phyloP scores from a whole-genome alignment of 768 basidiomycete species.

The Exidia glandulosa region DNA sequence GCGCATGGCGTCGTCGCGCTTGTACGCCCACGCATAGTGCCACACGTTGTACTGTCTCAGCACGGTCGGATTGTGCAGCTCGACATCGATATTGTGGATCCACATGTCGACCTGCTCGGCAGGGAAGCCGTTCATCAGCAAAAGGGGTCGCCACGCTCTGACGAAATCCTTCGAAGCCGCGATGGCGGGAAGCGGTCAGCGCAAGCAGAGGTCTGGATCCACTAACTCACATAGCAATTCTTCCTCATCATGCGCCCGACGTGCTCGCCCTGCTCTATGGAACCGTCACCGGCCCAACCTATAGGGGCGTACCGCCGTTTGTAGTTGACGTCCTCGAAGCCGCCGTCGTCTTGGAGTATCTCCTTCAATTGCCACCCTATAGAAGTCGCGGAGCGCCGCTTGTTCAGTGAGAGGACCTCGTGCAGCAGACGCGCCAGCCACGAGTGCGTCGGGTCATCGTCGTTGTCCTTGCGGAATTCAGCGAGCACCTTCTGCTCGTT shows the following conservation, averaged over 20 bases:
- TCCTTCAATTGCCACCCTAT: neutral
- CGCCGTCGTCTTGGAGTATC: neutral
- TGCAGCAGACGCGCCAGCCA: neutral
- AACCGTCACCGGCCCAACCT: neutral
- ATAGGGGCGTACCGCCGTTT: neutral
- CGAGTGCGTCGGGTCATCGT: neutral
- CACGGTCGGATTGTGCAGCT: neutral
- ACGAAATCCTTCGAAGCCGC: neutral
- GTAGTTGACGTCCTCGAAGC: neutral
- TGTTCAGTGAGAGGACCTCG: neutral
- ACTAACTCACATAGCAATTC: neutral
- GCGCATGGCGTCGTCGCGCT: neutral
- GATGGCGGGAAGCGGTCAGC: neutral
- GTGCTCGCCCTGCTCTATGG: neutral
- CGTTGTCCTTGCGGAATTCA: neutral
- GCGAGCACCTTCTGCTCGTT: neutral
- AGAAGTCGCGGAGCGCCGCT: neutral
- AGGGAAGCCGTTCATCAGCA: neutral
- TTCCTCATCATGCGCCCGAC: neutral
- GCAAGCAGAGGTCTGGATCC: neutral
- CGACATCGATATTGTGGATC: neutral
- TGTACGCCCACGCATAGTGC: neutral
- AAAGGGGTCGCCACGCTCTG: neutral
- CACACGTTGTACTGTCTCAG: neutral
- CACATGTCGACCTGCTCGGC: neutral